Base-by-base conservation (phyloP, 1,284 basidiomycete species). In the Meripilus lineatus region DNA sequence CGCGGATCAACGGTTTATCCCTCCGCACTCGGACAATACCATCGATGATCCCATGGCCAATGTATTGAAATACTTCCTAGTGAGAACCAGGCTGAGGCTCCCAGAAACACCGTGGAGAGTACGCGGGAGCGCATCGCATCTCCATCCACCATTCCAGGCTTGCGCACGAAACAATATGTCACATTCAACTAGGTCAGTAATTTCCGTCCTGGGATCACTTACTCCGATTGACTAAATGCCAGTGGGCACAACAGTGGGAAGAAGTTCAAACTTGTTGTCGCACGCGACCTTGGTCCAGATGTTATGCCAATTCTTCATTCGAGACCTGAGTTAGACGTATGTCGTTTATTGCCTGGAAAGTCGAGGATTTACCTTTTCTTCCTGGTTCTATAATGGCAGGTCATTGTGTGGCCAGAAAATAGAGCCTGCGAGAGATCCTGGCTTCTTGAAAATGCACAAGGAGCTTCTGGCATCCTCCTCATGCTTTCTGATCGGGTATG, bases 371-470 rank as follows among this genome's bases (percentile, higher is more conserved):
- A n/a, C n/a, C n/a, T n/a, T n/a, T n/a, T n/a, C n/a, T n/a, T n/a
- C n/a, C n/a, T 37, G 10, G 20, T 30, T 4, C 22, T 17, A 13
- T 1, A 30, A 15, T 3, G 37, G 21, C 52, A 87, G 82, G 58
- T 88, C 28, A 74, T 92, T 5, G 49, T 79, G 2, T 93, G 90
- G 82, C 74, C 79, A 0, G 72, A 88, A 47, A 79, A 90, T 54
- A 62, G 71, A 0, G 61, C 67, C 5, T 87, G 84, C 42, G 72
- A 81, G 23, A 72, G 87, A 13, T 58, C 72, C 20, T 98, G 94
- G 93, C 66, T 96, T 1, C 66, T 94, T 13, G 70, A 87, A 45
- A 84, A 94, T 51, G 68, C 86, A 1, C 59, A 61, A 10, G 89
- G 82, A 2, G 81, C 84, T 2, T 57, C 61, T 5, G 92, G 84